Base-by-base conservation (phyloP, 2,329 filamentous ascomycete genomes). In the Botrytis galanthina region DNA sequence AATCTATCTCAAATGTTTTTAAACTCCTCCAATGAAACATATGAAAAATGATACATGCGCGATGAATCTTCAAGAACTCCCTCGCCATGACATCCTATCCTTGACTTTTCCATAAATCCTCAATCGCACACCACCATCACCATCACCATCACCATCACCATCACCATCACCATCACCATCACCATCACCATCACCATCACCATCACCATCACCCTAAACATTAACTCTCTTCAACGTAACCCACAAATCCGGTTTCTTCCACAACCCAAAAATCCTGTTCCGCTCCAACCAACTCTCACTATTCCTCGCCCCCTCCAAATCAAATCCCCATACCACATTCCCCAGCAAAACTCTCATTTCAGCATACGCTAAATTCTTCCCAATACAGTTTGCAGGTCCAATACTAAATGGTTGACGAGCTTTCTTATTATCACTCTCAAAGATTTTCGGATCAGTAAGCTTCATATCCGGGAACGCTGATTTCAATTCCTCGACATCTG, bases 321-420 rank as follows among this genome's bases (percentile, higher is more conserved):
- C 48, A 42, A 72, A 73, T 2, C 42, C 48, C 68, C 72, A 73
- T 2, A 71, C 29, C 32, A 72, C 37, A 71, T 51, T 73, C 16
- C n/a, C 69, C 1, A 73, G 20, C 42, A 73, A 42, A 6, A 37
- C n/a, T 29, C 68, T 64, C 61, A 72, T 73, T 35, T 73, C 72
- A 3, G 68, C 72, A 66, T 73, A 73, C 8, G 72, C 72, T 14
- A 73, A 46, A 73, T 60, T 73, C 26, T 48, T 71, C 3, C 72
- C 68, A n/a, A 73, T 71, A 60, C 72, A 73, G 29, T 73, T 73
- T 0, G 46, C n/a, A 0, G 72, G 72, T 3, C 72, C 72, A 1
- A 51, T 3, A 32, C 68, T 71, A 60, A 73, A 73, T 1, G 68
- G 68, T 12, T 73, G 68, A 22, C 51, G 26, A n/a, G 69, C 29